phyloP scores from a whole-genome alignment of 2,329 filamentous ascomycete species.

The Emmonsiellopsis sp. region DNA sequence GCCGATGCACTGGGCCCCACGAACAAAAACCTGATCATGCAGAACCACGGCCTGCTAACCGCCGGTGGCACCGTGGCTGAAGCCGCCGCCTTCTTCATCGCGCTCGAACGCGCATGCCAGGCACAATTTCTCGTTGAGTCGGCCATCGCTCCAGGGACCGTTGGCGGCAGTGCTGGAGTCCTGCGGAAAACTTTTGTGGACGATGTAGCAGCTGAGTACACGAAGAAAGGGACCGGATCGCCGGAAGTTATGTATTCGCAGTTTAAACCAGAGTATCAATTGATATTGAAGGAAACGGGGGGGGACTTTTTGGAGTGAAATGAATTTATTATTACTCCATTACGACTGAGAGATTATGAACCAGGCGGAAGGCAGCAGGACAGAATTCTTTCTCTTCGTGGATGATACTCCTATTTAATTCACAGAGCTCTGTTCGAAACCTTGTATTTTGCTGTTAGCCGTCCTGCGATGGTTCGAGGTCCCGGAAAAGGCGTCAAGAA shows the following conservation, averaged over 20 bases:
- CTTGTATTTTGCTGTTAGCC: no score
- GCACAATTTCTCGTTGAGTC: constrained; percentile 61
- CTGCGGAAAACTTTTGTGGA: no score
- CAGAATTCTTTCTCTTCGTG: no score
- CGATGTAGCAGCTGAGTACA: no score
- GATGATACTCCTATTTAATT: no score
- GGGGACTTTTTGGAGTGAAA: background rate
- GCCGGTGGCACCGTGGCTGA: constrained; percentile 65
- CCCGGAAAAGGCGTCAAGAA: no score
- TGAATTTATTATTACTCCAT: no score
- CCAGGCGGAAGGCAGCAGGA: no score
- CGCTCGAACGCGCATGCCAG: constrained; percentile 59
- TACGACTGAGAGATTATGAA: no score
- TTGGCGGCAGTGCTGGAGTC: constrained; percentile 5
- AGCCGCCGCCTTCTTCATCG: constrained; percentile 58
- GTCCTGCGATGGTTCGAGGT: no score
- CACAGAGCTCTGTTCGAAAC: no score
- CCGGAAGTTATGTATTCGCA: background rate
- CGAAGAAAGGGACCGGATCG: no score
- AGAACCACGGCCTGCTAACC: constrained; percentile 37
- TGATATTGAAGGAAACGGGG: background rate
- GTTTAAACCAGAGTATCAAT: background rate
- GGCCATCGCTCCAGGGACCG: constrained; percentile 34
- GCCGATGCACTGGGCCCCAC: constrained; percentile 21
- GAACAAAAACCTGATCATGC: constrained; percentile 16